phyloP scores from a whole-genome alignment of 495 filamentous ascomycete species.

The Darksidea phi region DNA sequence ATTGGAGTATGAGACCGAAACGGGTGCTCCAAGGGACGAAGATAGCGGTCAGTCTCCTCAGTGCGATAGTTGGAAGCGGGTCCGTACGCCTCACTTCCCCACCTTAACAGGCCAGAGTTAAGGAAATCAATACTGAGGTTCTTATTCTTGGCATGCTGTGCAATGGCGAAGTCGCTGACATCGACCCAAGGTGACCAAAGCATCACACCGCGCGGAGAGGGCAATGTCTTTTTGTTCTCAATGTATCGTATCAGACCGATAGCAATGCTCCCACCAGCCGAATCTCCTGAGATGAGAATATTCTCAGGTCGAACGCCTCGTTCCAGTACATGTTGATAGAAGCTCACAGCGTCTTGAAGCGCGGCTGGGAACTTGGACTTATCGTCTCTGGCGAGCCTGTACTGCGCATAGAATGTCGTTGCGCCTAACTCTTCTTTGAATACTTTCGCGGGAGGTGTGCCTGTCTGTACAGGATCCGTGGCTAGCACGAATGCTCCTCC shows the following conservation, averaged over 20 bases:
- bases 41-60: constrained; percentile 34
- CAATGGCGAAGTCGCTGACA: constrained; percentile 10
- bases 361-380: constrained; percentile 34
- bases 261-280: constrained; percentile 36
- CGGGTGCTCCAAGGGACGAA: constrained; percentile 41
- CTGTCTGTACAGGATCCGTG: constrained; percentile 40
- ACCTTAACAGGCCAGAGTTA: constrained; percentile 35
- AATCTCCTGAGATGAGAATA: constrained; percentile 36
- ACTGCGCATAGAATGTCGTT: constrained; percentile 32
- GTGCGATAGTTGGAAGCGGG: not conserved
- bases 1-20: constrained; percentile 43
- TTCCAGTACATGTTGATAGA: constrained; percentile 29
- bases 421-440: constrained; percentile 34
- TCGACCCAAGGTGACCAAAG: constrained; percentile 47
- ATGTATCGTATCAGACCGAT: constrained; percentile 35
- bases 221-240: constrained; percentile 11
- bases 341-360: constrained; percentile 34
- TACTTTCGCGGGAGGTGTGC: not conserved
- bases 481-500: constrained; percentile 51
- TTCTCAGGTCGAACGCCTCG: constrained; percentile 14
- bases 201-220: constrained; percentile 17
- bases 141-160: constrained; percentile 30
- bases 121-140: constrained; percentile 43
- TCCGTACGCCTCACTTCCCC: constrained; percentile 39
- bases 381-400: constrained; percentile 22